A percentile compares a stretch with the other conserved stretches of the same genome.
phyloP scores from a whole-genome alignment of 768 basidiomycete genomes.

The Saitozyma podzolica region DNA sequence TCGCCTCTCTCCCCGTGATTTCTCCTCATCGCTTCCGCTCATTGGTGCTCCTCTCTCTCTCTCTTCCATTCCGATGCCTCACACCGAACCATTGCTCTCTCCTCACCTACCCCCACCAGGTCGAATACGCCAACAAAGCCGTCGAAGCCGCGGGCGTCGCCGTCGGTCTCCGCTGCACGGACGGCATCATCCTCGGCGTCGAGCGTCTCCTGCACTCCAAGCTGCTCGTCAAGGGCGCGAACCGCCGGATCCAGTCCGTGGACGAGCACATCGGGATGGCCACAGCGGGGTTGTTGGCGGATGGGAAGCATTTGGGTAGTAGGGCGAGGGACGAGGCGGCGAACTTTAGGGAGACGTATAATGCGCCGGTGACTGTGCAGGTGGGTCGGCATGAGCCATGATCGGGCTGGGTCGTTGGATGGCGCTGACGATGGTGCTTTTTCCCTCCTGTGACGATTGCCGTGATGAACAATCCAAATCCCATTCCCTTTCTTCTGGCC shows the following conservation, averaged over 20 bases:
- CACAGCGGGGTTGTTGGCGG: constrained; percentile 88
- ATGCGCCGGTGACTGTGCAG: constrained; percentile 74
- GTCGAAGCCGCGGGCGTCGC: constrained; percentile 98
- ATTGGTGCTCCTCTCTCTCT: no score
- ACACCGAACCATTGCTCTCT: no score
- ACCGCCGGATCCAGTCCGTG: constrained; percentile 87
- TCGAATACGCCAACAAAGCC: constrained; percentile 97
- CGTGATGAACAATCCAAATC: no score
- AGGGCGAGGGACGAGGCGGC: constrained; percentile 80
- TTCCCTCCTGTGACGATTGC: no score
- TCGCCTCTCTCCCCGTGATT: no score
- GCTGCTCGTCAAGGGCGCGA: constrained; percentile 86
- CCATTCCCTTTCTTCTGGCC: no score
- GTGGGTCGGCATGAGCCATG: constrained; percentile 54
- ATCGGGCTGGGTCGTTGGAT: not conserved
- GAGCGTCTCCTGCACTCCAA: constrained; percentile 97
- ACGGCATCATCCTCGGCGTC: constrained; percentile 92
- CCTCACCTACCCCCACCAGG: constrained; percentile 56
- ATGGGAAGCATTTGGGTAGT: constrained; percentile 82
- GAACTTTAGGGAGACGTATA: constrained; percentile 70
- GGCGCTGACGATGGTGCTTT: not conserved
- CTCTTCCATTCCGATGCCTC: no score
- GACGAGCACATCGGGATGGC: constrained; percentile 94
- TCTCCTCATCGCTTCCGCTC: no score
- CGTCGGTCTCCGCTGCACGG: constrained; percentile 92